Evolutionary conservation across 805 yeast genomes (phyloP), one percentile per base, ranked within the genome.

Genomic region (Pichia californica): DNA sequence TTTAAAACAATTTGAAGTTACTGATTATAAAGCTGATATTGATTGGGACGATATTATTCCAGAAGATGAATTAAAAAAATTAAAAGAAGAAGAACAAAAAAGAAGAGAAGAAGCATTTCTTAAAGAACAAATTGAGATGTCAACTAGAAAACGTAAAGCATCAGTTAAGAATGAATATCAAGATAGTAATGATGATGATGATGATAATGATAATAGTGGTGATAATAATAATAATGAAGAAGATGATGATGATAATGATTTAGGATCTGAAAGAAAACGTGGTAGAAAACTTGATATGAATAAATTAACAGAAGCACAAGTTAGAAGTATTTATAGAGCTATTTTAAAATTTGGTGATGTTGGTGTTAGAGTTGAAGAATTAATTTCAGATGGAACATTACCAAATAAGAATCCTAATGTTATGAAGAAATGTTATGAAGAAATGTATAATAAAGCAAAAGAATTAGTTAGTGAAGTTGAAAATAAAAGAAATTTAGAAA

Each of bases 41-140:
- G 94, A 88, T 51, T 93, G 99, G 99, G 98, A 93, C 67, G 99
- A 93, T 63, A 93, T 93, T 54, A 93, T 93, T 56, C 99, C 99
- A 0, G 89, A 87, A 51, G 95, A 86, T 36, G 99, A 93, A 62
- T 71, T 94, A 50, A 74, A 79, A 47, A 87, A 84, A 60, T 72
- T 93, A 54, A 93, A 93, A 61, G 95, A 85, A 51, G 95, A 88
- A 44, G 99, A 93, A 60, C 81, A 83, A 70, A 83, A 80, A 60
- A 75, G 84, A 40, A 76, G 81, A 36, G 97, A 93, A 52, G 97
- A 91, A 50, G 83, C 79, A 51, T 89, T 79, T 57, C 73, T 93
- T 45, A 81, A 88, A 57, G 91, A 88, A 54, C 98, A 93, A 63
- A 79, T 93, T 52, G 88, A 88, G 50, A 76, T 93, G 82, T 83